A percentile compares a stretch with the other conserved stretches of the same genome.
phyloP scores from a whole-genome alignment of 2,329 filamentous ascomycete genomes.

The Paraphoma sp. region DNA sequence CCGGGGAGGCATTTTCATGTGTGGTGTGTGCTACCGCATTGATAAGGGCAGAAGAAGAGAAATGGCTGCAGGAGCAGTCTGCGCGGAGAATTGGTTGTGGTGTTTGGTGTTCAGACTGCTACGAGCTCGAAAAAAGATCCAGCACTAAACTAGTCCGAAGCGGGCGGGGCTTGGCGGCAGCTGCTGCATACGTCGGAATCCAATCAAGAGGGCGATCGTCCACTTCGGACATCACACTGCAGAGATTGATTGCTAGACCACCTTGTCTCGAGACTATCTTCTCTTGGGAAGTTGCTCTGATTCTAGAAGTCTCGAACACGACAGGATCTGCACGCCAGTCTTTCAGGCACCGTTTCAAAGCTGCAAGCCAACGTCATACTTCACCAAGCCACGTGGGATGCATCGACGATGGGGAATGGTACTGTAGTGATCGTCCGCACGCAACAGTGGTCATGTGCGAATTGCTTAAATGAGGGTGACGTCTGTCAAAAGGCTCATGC shows the following conservation, averaged over 20 bases:
- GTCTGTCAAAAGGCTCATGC: no score
- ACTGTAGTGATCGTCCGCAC: background rate
- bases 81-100: slow-evolving; percentile 18
- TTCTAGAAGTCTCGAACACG: slow-evolving; percentile 29
- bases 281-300: slow-evolving; percentile 26
- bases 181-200: background rate
- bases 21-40: slow-evolving; percentile 37
- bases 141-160: slow-evolving; percentile 5
- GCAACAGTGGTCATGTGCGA: background rate
- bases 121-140: slow-evolving; percentile 29
- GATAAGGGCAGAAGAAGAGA: slow-evolving; percentile 10
- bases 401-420: background rate
- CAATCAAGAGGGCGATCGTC: slow-evolving; percentile 1
- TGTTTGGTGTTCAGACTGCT: slow-evolving; percentile 16
- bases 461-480: background rate
- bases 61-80: background rate
- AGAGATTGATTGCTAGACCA: slow-evolving; percentile 16
- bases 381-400: slow-evolving; percentile 6
- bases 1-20: slow-evolving; percentile 42
- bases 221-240: slow-evolving; percentile 8
- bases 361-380: slow-evolving; percentile 31
- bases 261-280: slow-evolving; percentile 22
- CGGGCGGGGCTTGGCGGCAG: slow-evolving; percentile 2
- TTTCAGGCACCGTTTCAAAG: slow-evolving; percentile 21
- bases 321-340: slow-evolving; percentile 20